Evolutionary conservation across 148 eudicot genomes (phyloP).

Genomic region (Euryodendron excelsum): DNA sequence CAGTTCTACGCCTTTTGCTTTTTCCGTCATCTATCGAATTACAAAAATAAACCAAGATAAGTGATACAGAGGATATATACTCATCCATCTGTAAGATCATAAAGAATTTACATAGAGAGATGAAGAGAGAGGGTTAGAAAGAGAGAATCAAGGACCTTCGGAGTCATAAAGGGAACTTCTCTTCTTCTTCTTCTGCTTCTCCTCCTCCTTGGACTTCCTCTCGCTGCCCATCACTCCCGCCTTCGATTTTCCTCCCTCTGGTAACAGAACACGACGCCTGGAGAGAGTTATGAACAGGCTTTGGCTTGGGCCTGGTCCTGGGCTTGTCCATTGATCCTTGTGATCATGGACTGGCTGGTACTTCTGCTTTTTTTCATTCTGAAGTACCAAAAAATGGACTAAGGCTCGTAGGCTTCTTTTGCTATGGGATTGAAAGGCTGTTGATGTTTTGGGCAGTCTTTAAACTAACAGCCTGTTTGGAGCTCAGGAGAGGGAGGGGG

Average conservation of each 20-base stretch:
- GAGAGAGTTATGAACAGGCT: background rate
- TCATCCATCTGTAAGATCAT: background rate
- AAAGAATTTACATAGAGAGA: background rate
- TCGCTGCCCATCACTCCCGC: conserved; percentile 16
- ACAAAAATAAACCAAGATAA: background rate
- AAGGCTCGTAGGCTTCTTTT: no score
- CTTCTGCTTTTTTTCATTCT: no score
- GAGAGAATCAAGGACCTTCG: conserved; percentile 9
- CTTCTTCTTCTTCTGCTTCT: conserved; percentile 5
- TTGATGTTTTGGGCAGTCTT: no score
- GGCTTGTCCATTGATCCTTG: no score
- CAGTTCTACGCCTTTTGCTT: conserved; percentile 24
- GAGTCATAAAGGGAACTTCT: conserved; percentile 17
- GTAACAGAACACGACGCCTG: background rate
- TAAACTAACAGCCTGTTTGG: no score
- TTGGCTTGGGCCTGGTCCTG: background rate
- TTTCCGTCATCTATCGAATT: conserved; percentile 29
- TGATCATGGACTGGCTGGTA: no score
- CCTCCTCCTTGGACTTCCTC: conserved; percentile 15
- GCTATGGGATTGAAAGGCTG: no score
- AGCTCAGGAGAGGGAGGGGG: no score
- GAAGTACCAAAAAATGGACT: no score
- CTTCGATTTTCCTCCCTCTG: background rate
- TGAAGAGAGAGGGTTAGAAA: background rate
- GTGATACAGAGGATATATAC: background rate